A percentile compares a stretch with the other conserved stretches of the same genome.
Evolutionary conservation across 2,329 filamentous ascomycete species (phyloP).

Genomic region (Pseudomassariella vexata): DNA sequence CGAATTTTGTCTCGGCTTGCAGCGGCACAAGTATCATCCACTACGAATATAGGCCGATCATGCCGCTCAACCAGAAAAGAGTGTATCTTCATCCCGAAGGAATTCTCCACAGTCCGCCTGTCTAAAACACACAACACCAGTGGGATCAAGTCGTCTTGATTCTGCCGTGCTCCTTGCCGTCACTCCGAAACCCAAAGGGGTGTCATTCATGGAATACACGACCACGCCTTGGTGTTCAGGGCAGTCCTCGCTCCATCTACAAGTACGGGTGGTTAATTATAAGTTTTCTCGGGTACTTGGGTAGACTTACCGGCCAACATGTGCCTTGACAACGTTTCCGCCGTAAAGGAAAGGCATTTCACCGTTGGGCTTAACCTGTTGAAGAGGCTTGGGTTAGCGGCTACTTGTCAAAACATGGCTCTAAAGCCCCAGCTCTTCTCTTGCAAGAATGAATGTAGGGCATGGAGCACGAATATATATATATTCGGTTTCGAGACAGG

Average conservation of each 20-base stretch:
- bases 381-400: too few species aligned
- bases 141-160: conserved; percentile 79
- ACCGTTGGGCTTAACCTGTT: conserved; percentile 70
- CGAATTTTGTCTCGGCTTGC: too few species aligned
- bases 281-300: neutral
- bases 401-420: too few species aligned
- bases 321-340: conserved; percentile 66
- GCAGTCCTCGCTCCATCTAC: conserved; percentile 83
- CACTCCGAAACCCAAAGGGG: conserved; percentile 87
- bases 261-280: conserved; percentile 38
- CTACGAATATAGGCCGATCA: neutral
- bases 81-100: conserved; percentile 70
- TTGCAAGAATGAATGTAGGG: too few species aligned
- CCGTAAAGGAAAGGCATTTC: conserved; percentile 98
- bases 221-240: conserved; percentile 91
- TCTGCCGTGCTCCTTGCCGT: conserved; percentile 85
- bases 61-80: conserved; percentile 46
- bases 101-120: conserved; percentile 96
- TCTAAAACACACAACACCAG: conserved; percentile 80
- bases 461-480: too few species aligned
- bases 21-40: too few species aligned
- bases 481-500: too few species aligned
- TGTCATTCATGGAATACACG: conserved; percentile 88
- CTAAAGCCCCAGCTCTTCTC: too few species aligned
- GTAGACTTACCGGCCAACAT: conserved; percentile 36